These are phyloP conservation scores for Diplosphaera chodatii DNA, from an alignment of 139 green algal genomes.

Conservation along the genomic window DNA sequence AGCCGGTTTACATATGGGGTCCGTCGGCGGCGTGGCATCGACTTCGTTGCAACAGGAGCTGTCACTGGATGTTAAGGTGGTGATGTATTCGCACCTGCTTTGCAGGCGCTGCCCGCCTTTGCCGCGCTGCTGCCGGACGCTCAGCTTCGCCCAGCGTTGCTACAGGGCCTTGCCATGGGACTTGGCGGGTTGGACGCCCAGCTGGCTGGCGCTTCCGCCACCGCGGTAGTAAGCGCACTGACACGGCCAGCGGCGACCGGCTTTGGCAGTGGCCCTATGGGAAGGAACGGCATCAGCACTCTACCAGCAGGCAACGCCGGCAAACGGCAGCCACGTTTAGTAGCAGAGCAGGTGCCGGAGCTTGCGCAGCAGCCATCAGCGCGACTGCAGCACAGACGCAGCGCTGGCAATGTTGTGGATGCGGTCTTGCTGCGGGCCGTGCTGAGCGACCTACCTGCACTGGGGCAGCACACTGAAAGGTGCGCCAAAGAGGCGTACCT, in stretches of 20 bases:
- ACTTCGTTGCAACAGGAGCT: too few relatives aligned
- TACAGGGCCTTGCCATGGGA: conserved; percentile 74
- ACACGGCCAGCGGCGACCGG: too few relatives aligned
- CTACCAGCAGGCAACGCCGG: too few relatives aligned
- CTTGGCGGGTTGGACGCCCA: conserved; percentile 71
- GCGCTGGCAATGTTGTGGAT: neutral
- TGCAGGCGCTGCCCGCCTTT: conserved; percentile 35
- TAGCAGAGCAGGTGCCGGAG: too few relatives aligned
- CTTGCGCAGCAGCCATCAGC: neutral
- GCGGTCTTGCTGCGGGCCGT: conserved; percentile 8
- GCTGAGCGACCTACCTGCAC: conserved; percentile 9
- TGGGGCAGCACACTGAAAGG: conserved; percentile 33
- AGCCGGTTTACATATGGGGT: too few relatives aligned
- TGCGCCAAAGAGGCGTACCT: too few relatives aligned
- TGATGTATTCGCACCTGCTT: neutral
- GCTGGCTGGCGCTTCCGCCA: conserved; percentile 39
- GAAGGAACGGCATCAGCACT: too few relatives aligned
- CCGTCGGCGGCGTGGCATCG: too few relatives aligned
- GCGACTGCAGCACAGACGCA: too few relatives aligned
- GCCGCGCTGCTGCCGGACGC: conserved; percentile 25
- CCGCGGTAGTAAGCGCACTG: conserved; percentile 43
- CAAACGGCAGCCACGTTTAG: too few relatives aligned
- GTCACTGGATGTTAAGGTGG: too few relatives aligned
- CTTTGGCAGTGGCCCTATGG: neutral
- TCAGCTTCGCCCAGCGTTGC: conserved; percentile 20